These are phyloP conservation scores for Immersiella caudata DNA, from an alignment of 495 filamentous ascomycete species.

Conservation along the genomic window DNA sequence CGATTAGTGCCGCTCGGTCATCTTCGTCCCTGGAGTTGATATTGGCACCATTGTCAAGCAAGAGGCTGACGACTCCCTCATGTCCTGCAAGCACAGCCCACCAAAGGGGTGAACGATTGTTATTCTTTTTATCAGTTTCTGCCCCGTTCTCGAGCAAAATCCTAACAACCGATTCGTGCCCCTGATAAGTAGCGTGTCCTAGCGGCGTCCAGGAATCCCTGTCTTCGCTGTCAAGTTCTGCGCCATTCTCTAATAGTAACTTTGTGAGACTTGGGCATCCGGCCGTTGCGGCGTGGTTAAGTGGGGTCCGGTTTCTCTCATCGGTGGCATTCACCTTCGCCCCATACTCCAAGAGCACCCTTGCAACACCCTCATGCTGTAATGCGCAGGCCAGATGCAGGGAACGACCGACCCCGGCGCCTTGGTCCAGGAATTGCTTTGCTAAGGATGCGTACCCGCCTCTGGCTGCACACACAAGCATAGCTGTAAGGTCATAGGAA, in stretches of 20 bases:
- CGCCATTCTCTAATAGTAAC: neutral
- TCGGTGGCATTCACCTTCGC: neutral
- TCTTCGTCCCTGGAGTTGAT: neutral
- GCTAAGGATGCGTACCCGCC: too few species aligned
- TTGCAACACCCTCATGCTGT: neutral
- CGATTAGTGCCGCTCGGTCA: neutral
- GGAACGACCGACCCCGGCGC: neutral
- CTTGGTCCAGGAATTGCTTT: neutral
- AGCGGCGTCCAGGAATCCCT: neutral
- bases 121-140: too few species aligned
- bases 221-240: neutral
- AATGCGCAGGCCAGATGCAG: neutral
- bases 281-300: neutral
- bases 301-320: neutral
- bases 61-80: neutral
- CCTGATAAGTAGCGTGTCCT: neutral
- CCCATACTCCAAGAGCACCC: neutral
- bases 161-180: neutral
- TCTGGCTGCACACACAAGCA: neutral
- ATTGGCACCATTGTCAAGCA: neutral
- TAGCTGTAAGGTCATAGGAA: neutral
- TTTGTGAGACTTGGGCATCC: neutral
- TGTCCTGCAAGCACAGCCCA: neutral
- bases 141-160: neutral
- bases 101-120: too few species aligned